Percentiles rank a stretch among this genome's conserved stretches.
Evolutionary conservation across 106 monocot genomes (phyloP).

Genomic region (Posidonia australis): DNA sequence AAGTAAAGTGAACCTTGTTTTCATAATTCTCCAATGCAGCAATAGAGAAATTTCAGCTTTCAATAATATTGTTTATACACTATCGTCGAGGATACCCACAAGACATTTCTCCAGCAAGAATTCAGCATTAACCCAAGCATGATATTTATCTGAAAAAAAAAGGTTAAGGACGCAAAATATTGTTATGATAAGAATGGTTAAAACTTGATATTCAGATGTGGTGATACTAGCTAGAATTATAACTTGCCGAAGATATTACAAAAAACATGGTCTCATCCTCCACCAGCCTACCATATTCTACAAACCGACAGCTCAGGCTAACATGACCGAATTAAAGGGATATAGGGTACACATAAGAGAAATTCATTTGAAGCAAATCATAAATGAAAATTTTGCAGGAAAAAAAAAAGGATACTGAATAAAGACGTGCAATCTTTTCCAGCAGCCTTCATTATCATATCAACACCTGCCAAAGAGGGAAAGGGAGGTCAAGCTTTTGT

Average conservation of each 20-base stretch:
- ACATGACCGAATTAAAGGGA: neutral
- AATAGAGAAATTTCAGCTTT: no score
- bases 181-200: no score
- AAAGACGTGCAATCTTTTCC: conserved; percentile 90
- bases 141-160: conserved; percentile 19
- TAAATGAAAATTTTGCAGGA: neutral
- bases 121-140: conserved; percentile 32
- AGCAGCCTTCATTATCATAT: conserved; percentile 94
- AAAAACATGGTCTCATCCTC: no score
- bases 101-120: conserved; percentile 27
- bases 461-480: conserved; percentile 44
- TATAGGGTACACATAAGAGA: neutral
- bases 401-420: conserved; percentile 82
- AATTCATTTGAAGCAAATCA: neutral
- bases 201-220: no score
- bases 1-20: no score
- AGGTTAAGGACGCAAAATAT: no score
- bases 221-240: no score
- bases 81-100: conserved; percentile 25
- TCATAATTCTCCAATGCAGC: no score
- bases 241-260: no score
- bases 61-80: conserved; percentile 1
- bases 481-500: neutral
- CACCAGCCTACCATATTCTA: no score
- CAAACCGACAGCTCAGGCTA: no score